A percentile compares a stretch with the other conserved stretches of the same genome.
phyloP scores from a whole-genome alignment of 495 filamentous ascomycete species.

The Hyaloscypha variabilis region DNA sequence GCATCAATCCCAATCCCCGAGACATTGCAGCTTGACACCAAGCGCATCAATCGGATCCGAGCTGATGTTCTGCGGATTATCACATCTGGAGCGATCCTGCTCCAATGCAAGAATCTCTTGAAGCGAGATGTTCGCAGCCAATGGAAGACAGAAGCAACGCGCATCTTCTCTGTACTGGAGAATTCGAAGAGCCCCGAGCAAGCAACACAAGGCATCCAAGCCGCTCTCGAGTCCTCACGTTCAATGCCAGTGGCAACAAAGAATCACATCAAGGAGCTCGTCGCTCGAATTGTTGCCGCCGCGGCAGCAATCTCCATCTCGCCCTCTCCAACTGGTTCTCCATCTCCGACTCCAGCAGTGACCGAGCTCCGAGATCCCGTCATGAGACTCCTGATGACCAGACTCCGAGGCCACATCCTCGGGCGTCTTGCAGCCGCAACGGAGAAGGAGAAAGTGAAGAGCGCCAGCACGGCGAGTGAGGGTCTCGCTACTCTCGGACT shows the following conservation, averaged over 20 bases:
- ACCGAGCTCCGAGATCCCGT: slow-evolving; percentile 74
- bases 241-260: slow-evolving; percentile 74
- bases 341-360: slow-evolving; percentile 21
- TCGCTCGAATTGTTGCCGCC: slow-evolving; percentile 50
- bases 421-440: slow-evolving; percentile 73
- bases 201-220: slow-evolving; percentile 66
- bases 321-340: slow-evolving; percentile 43
- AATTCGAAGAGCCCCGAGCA: slow-evolving; percentile 42
- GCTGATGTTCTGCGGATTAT: slow-evolving; percentile 72
- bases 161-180: slow-evolving; percentile 62
- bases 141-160: slow-evolving; percentile 85
- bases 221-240: slow-evolving; percentile 76
- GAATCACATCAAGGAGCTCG: slow-evolving; percentile 54
- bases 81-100: slow-evolving; percentile 75
- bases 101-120: slow-evolving; percentile 93
- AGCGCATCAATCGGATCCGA: slow-evolving; percentile 69
- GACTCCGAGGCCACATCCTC: slow-evolving; percentile 76
- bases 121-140: slow-evolving; percentile 88
- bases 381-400: slow-evolving; percentile 73
- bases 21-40: slow-evolving; percentile 78
- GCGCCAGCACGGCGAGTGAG: slow-evolving; percentile 82
- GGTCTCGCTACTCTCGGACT: slow-evolving; percentile 78
- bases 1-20: slow-evolving; percentile 71
- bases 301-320: slow-evolving; percentile 37
- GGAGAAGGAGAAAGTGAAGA: slow-evolving; percentile 76